Conservation (phyloP, 1,139 yeast genomes). For the Pichia sp. region DNA sequence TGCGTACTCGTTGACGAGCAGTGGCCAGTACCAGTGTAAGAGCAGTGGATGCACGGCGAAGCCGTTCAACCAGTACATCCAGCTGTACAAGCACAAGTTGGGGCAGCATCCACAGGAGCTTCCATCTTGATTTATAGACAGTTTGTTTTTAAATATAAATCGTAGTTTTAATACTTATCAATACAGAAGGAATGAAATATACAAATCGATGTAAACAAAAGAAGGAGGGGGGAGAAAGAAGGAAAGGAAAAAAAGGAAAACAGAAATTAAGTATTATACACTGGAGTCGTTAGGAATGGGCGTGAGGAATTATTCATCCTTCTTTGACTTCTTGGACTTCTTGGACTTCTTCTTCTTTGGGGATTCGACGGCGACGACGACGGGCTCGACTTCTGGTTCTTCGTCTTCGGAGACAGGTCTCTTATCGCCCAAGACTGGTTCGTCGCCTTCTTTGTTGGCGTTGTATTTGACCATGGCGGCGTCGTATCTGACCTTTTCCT, state of each 20-base stretch:
- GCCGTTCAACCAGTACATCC: slow-evolving; percentile 9
- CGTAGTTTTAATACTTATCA: too few relatives aligned
- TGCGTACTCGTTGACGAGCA: slow-evolving; percentile 3
- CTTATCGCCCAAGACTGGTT: neutral
- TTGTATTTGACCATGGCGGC: slow-evolving; percentile 63
- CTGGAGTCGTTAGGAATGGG: too few relatives aligned
- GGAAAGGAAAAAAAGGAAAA: neutral
- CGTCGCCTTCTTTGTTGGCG: slow-evolving; percentile 42
- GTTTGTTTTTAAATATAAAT: too few relatives aligned
- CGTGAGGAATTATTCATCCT: slow-evolving; percentile 7
- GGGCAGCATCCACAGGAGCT: slow-evolving; percentile 11
- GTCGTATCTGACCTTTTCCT: slow-evolving; percentile 63
- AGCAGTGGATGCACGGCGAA: slow-evolving; percentile 1
- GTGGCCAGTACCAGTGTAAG: slow-evolving; percentile 5
- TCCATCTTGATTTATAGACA: too few relatives aligned
- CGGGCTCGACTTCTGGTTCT: neutral
- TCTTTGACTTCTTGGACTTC: slow-evolving; percentile 42
- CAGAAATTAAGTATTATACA: too few relatives aligned
- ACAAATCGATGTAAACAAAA: neutral
- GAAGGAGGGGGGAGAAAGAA: neutral
- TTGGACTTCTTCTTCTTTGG: slow-evolving; percentile 22
- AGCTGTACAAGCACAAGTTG: slow-evolving; percentile 10
- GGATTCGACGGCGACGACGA: slow-evolving; percentile 24
- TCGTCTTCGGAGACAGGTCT: neutral
- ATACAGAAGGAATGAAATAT: neutral